phyloP scores from a whole-genome alignment of 805 yeast species.

The Metschnikowia shivogae region DNA sequence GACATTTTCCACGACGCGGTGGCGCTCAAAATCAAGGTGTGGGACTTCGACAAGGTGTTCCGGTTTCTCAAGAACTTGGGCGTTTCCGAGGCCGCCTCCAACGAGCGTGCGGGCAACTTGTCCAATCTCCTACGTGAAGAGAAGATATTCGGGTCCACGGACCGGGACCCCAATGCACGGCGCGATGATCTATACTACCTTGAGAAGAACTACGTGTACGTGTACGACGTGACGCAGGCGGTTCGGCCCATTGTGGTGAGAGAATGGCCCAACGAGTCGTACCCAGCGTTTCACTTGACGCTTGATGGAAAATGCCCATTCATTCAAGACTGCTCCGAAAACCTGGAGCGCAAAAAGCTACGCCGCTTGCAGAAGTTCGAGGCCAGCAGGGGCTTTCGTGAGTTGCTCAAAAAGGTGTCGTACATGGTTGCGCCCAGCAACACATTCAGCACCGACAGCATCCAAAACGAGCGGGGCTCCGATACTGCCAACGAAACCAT shows the following conservation, averaged over 20 bases:
- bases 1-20: constrained; percentile 69
- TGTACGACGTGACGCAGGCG: constrained; percentile 74
- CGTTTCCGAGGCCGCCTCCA: constrained; percentile 19
- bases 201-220: constrained; percentile 63
- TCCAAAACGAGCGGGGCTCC: constrained; percentile 8
- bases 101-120: constrained; percentile 21
- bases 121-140: constrained; percentile 72
- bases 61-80: constrained; percentile 68
- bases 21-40: constrained; percentile 65
- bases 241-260: constrained; percentile 77
- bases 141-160: constrained; percentile 79
- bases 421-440: constrained; percentile 26
- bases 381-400: constrained; percentile 41
- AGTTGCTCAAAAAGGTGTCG: constrained; percentile 33
- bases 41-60: constrained; percentile 83
- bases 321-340: constrained; percentile 51
- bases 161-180: constrained; percentile 80
- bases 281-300: constrained; percentile 58
- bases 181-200: constrained; percentile 84
- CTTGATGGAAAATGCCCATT: constrained; percentile 82
- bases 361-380: constrained; percentile 38
- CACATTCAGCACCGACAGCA: constrained; percentile 12
- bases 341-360: constrained; percentile 37
- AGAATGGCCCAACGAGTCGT: constrained; percentile 62
- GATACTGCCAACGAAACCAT: constrained; percentile 12